Percentiles rank a stretch among this genome's conserved stretches.
Evolutionary conservation across 2,329 filamentous ascomycete species (phyloP).

Genomic region (Hyphodiscus sp.): DNA sequence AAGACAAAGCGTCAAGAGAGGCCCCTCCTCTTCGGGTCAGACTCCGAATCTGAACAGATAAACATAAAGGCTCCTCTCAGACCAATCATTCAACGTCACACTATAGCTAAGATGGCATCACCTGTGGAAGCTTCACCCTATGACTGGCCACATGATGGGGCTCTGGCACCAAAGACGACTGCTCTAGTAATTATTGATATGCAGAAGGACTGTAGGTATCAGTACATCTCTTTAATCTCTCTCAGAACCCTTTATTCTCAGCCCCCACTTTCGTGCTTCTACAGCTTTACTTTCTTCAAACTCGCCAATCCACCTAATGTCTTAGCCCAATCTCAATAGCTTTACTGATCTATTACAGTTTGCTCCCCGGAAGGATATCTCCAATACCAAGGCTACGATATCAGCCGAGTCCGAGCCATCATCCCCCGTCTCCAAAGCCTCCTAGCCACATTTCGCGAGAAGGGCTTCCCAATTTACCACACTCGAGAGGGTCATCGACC

Average conservation of each 20-base stretch:
- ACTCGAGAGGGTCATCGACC: conserved; percentile 48
- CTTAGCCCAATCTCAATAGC: no score
- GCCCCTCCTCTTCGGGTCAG: neutral
- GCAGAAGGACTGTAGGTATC: conserved; percentile 43
- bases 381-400: conserved; percentile 38
- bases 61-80: conserved; percentile 1
- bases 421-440: conserved; percentile 37
- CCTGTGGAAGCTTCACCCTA: conserved; percentile 29
- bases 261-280: conserved; percentile 1
- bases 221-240: neutral
- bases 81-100: conserved; percentile 3
- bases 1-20: neutral
- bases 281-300: neutral
- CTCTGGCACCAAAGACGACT: conserved; percentile 36
- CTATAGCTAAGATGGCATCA: conserved; percentile 7
- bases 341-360: conserved; percentile 28
- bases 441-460: conserved; percentile 35
- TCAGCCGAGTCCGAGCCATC: conserved; percentile 35
- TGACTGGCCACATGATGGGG: conserved; percentile 34
- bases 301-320: no score
- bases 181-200: conserved; percentile 50
- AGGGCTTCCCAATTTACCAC: conserved; percentile 39
- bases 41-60: neutral
- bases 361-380: conserved; percentile 43
- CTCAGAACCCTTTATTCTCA: neutral